Percentiles rank a stretch among this genome's conserved stretches.
These are phyloP conservation scores for Leccinum solheimii DNA, from an alignment of 1,284 basidiomycete species.

Conservation along the genomic window DNA sequence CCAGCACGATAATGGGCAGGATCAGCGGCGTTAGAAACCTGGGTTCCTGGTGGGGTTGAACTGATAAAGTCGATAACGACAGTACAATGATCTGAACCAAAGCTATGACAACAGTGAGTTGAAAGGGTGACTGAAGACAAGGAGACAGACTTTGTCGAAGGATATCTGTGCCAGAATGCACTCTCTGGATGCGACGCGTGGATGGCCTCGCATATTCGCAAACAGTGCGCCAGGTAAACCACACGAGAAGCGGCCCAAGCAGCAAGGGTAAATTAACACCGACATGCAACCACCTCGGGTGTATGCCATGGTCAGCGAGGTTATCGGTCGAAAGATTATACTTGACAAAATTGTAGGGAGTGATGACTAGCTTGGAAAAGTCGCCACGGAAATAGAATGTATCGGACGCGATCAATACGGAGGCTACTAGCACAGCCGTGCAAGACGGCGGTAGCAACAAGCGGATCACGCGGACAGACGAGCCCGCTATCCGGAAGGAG, in stretches of 20 bases:
- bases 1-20: conserved; percentile 35
- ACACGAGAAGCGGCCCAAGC: conserved; percentile 36
- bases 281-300: conserved; percentile 43
- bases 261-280: conserved; percentile 43
- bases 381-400: conserved; percentile 35
- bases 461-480: conserved; percentile 8
- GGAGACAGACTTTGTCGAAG: conserved; percentile 25
- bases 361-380: conserved; percentile 27
- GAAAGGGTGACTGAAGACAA: neutral
- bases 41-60: conserved; percentile 43
- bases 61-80: conserved; percentile 35
- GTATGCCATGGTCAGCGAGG: conserved; percentile 41
- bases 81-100: conserved; percentile 33
- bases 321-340: conserved; percentile 42
- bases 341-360: conserved; percentile 41
- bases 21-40: conserved; percentile 43
- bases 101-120: conserved; percentile 25
- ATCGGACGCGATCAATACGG: conserved; percentile 31
- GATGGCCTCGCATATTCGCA: conserved; percentile 5
- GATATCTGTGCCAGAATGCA: conserved; percentile 13
- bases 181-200: conserved; percentile 5
- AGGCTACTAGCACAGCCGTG: conserved; percentile 19
- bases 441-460: conserved; percentile 21
- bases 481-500: conserved; percentile 13
- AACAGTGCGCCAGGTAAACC: conserved; percentile 18